These are phyloP conservation scores for Alternaria arbusti DNA, from an alignment of 2,329 filamentous ascomycete genomes.

Conservation along the genomic window DNA sequence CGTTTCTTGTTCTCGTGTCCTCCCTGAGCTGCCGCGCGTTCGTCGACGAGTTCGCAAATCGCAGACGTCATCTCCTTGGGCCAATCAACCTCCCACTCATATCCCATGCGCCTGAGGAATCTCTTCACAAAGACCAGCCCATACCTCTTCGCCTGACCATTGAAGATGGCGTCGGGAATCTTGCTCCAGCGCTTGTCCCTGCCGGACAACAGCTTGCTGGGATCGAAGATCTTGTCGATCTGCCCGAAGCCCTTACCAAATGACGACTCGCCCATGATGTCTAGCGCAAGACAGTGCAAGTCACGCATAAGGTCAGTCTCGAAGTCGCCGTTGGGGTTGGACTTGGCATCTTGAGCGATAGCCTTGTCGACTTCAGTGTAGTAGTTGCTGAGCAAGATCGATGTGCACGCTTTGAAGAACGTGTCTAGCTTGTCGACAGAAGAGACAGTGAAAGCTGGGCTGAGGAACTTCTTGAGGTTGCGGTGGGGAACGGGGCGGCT, in stretches of 20 bases:
- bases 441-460: background rate
- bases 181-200: background rate
- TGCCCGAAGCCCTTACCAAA: conserved; percentile 2
- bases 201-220: background rate
- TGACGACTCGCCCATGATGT: conserved; percentile 2
- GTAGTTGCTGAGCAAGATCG: background rate
- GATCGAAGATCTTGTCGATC: conserved; percentile 5
- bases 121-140: conserved; percentile 1
- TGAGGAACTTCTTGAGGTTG: conserved; percentile 2
- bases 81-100: conserved; percentile 3
- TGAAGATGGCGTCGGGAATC: background rate
- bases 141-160: conserved; percentile 1
- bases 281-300: background rate
- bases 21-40: background rate
- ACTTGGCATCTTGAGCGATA: background rate
- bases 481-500: conserved; percentile 1
- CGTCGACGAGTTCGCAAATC: conserved; percentile 3
- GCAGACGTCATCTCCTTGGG: conserved; percentile 3
- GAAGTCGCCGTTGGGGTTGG: background rate
- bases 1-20: background rate
- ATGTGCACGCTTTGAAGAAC: conserved; percentile 1
- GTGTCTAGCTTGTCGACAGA: background rate
- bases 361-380: background rate
- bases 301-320: conserved; percentile 2
- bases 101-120: background rate